Base-by-base conservation (phyloP, 1,139 yeast genomes). In the Sugiyamaella xylanicola region DNA sequence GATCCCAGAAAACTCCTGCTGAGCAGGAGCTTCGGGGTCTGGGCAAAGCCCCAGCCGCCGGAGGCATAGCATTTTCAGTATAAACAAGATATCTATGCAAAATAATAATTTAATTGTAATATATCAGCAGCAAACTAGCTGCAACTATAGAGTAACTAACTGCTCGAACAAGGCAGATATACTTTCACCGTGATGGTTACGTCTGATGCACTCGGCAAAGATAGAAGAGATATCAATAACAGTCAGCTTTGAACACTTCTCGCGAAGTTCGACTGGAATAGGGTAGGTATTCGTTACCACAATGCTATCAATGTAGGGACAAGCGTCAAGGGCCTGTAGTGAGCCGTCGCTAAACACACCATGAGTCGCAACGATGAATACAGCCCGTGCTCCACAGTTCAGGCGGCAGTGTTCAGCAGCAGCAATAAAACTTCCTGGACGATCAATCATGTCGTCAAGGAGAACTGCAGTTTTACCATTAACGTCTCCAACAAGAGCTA, bases 261-360 rank as follows among this genome's bases (percentile, higher is more conserved):
- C 79, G 54, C 82, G 77, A 64, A 82, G 78, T 55, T 82, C 86
- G 54, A 79, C 78, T 37, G 84, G 82, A 57, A 92, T 87, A 56
- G 99, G 98, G 67, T 90, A 93, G 5, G 99, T 92, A 74, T 95
- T 95, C 40, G 99, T 95, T 56, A 91, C 98, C 54, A 95, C 95
- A 57, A 95, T 83, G 65, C 80, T 84, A 73, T 91, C 96, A 64
- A 95, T 91, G 68, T 87, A 90, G 55, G 84, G 82, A 63, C 95
- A 87, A 44, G 77, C 84, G 64, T 87, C 86, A 66, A 95, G 79
- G 60, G 81, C 81, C 65, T 90, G 95, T 60, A 95, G 78, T 66
- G 97, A 90, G 61, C 85, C 84, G 65, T 88, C 95, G 62, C 90
- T 86, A 73, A 95, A 92, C 40, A 91, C 82, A 61, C 98, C 99